Percentiles rank a stretch among this genome's conserved stretches.
These are phyloP conservation scores for Fusarium concolor DNA, from an alignment of 2,329 filamentous ascomycete species.

Conservation along the genomic window DNA sequence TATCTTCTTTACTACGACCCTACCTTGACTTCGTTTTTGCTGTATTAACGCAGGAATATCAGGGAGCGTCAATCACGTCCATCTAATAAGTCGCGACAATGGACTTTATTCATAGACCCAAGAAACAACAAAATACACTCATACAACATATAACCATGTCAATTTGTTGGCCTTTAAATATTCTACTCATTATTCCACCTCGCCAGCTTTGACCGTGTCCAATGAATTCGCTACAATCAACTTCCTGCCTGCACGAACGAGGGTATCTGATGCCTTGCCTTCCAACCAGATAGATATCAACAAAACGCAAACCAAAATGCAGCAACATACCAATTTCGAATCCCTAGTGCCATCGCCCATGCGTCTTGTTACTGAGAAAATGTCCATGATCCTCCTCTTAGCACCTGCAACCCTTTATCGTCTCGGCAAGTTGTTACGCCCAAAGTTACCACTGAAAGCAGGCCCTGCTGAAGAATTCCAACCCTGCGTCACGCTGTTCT, in stretches of 20 bases:
- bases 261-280: slow-evolving; percentile 49
- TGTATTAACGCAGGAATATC: no score
- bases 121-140: no score
- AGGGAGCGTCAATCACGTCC: no score
- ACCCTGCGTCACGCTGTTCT: slow-evolving; percentile 80
- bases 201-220: slow-evolving; percentile 3
- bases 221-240: slow-evolving; percentile 33
- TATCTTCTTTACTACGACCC: no score
- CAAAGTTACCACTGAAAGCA: slow-evolving; percentile 55
- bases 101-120: no score
- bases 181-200: slow-evolving; percentile 12
- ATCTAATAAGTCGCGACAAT: no score
- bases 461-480: slow-evolving; percentile 58
- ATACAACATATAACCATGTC: not conserved
- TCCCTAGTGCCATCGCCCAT: not conserved
- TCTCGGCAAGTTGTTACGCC: slow-evolving; percentile 60
- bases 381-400: slow-evolving; percentile 19
- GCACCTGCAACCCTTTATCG: slow-evolving; percentile 52
- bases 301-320: slow-evolving; percentile 31
- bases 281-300: slow-evolving; percentile 41
- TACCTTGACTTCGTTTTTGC: no score
- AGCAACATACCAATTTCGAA: slow-evolving; percentile 3
- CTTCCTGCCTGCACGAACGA: slow-evolving; percentile 40
- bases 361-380: not conserved
- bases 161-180: not conserved